Conservation (phyloP, 352 stramenopile species). For the Phytophthora idaei region DNA sequence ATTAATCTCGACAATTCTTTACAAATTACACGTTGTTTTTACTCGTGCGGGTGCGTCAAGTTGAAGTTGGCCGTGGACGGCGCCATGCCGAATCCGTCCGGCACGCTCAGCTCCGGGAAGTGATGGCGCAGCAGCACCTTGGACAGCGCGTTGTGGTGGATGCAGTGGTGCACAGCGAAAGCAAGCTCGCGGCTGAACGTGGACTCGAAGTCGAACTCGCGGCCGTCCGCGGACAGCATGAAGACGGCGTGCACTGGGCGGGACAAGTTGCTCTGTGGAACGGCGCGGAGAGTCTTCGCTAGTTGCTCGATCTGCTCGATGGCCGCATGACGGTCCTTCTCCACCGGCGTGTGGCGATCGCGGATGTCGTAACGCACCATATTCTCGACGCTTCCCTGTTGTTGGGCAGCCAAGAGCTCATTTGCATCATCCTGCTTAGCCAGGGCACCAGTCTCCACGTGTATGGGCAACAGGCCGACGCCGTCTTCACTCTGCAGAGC, state of each 20-base stretch:
- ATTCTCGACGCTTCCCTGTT: slow-evolving; percentile 10
- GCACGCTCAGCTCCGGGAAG: slow-evolving; percentile 56
- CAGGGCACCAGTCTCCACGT: slow-evolving; percentile 34
- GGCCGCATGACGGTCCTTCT: slow-evolving; percentile 60
- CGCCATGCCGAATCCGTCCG: slow-evolving; percentile 69
- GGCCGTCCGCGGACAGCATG: slow-evolving; percentile 79
- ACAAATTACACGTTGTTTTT: neutral
- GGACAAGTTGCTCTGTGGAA: slow-evolving; percentile 36
- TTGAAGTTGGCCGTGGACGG: slow-evolving; percentile 76
- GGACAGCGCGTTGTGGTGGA: slow-evolving; percentile 87
- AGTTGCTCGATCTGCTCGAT: slow-evolving; percentile 63
- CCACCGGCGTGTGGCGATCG: slow-evolving; percentile 65
- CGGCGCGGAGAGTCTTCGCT: slow-evolving; percentile 31
- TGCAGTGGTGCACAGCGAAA: slow-evolving; percentile 88
- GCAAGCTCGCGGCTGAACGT: slow-evolving; percentile 77
- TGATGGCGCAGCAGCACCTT: slow-evolving; percentile 75
- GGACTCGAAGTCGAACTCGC: slow-evolving; percentile 72
- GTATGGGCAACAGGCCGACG: slow-evolving; percentile 22
- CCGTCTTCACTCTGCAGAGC: slow-evolving; percentile 19
- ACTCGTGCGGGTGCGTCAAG: slow-evolving; percentile 12
- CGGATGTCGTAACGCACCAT: slow-evolving; percentile 75
- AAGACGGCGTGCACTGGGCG: slow-evolving; percentile 59
- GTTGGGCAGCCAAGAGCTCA: neutral
- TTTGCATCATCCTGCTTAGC: slow-evolving; percentile 18
- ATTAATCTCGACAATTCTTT: neutral